These are phyloP conservation scores for Cajanus cajan DNA, from an alignment of 306 rosid genomes.

Conservation along the genomic window DNA sequence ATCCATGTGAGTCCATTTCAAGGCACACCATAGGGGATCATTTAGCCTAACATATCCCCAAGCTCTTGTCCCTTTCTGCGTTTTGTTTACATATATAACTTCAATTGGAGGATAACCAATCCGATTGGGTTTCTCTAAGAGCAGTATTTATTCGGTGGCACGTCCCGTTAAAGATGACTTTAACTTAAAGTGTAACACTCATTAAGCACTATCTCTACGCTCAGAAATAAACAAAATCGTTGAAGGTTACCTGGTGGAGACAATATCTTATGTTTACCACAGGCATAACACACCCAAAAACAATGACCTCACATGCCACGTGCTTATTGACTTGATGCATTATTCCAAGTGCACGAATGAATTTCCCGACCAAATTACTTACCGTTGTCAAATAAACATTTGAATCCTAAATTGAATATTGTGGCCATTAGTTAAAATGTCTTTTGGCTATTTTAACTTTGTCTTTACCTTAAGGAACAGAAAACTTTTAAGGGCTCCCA, in stretches of 20 bases:
- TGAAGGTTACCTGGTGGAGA: background rate
- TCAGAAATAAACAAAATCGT: conserved; percentile 6
- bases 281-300: background rate
- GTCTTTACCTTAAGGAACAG: conserved; percentile 67
- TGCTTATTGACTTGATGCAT: background rate
- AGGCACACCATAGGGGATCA: background rate
- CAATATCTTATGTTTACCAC: background rate
- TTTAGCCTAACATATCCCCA: background rate
- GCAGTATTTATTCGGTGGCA: conserved; percentile 45
- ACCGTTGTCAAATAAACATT: conserved; percentile 31
- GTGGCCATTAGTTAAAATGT: conserved; percentile 42
- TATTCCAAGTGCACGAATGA: background rate
- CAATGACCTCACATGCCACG: background rate
- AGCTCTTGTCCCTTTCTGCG: conserved; percentile 3
- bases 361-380: background rate
- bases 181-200: conserved; percentile 48
- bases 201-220: conserved; percentile 22
- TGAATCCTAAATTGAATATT: conserved; percentile 24
- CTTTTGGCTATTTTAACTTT: conserved; percentile 41
- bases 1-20: background rate
- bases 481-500: conserved; percentile 27
- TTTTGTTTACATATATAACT: conserved; percentile 26
- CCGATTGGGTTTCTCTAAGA: conserved; percentile 7
- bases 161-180: conserved; percentile 59
- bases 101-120: conserved; percentile 27